phyloP scores from a whole-genome alignment of 2,329 filamentous ascomycete species.

The Arthrobotrys pseudoclavata region DNA sequence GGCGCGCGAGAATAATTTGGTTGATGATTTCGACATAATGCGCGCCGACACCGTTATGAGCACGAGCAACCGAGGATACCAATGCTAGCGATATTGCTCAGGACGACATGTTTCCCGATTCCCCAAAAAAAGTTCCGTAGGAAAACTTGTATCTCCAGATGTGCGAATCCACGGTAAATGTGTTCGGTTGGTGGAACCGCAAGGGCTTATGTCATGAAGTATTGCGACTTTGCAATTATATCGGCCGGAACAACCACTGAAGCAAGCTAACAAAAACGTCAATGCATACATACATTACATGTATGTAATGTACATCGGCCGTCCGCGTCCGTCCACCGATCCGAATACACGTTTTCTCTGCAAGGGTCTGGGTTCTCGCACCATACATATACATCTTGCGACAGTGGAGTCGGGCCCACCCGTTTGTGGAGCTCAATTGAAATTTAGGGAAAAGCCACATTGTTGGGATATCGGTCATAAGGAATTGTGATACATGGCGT shows the following conservation, averaged over 20 bases:
- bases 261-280: conserved; percentile 20
- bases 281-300: conserved; percentile 16
- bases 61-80: conserved; percentile 25
- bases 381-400: conserved; percentile 27
- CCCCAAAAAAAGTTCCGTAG: conserved; percentile 15
- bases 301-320: conserved; percentile 12
- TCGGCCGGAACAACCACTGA: conserved; percentile 4
- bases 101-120: background rate
- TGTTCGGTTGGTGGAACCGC: conserved; percentile 15
- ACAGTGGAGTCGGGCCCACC: conserved; percentile 15
- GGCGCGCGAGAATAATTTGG: conserved; percentile 4
- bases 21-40: conserved; percentile 5
- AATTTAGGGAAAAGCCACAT: conserved; percentile 20
- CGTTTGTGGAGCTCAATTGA: conserved; percentile 35
- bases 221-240: conserved; percentile 12
- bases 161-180: conserved; percentile 27
- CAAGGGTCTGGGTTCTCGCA: conserved; percentile 28
- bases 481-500: conserved; percentile 28
- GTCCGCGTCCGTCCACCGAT: conserved; percentile 28
- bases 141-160: conserved; percentile 26
- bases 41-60: conserved; percentile 19
- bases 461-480: conserved; percentile 45
- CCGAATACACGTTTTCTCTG: conserved; percentile 28
- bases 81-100: conserved; percentile 26
- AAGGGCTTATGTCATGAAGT: conserved; percentile 27